Evolutionary conservation across 106 monocot genomes (phyloP).

Genomic region (Agapanthus africanus): DNA sequence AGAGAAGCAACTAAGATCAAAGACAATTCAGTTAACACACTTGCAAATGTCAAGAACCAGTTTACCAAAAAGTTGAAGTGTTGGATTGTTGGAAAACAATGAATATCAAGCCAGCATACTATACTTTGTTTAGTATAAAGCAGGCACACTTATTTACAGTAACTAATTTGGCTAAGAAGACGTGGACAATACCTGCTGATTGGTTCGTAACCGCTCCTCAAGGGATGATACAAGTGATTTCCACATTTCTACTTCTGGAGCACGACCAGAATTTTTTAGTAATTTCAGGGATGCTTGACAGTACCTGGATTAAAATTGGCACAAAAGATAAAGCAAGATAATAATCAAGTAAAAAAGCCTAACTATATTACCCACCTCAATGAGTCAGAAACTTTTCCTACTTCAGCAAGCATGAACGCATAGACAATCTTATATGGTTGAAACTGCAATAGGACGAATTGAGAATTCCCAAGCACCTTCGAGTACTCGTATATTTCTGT

Average conservation of each 20-base stretch:
- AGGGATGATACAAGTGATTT: conserved; percentile 63
- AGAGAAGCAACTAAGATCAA: neutral
- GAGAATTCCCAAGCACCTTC: conserved; percentile 90
- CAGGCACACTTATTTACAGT: too few relatives aligned
- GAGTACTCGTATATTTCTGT: conserved; percentile 92
- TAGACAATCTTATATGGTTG: conserved; percentile 93
- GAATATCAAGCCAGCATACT: too few relatives aligned
- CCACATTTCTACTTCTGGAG: conserved; percentile 80
- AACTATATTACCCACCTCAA: conserved; percentile 41
- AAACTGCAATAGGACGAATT: conserved; percentile 65
- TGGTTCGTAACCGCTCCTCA: conserved; percentile 73
- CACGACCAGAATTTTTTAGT: conserved; percentile 58
- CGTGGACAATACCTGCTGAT: conserved; percentile 81
- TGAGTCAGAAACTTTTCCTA: conserved; percentile 83
- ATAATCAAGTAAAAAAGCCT: conserved; percentile 11
- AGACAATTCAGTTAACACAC: neutral
- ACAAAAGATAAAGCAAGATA: conserved; percentile 1
- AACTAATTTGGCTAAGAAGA: too few relatives aligned
- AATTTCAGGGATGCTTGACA: conserved; percentile 78
- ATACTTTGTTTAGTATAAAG: too few relatives aligned
- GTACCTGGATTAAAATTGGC: conserved; percentile 36
- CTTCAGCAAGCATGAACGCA: conserved; percentile 89
- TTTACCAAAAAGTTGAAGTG: too few relatives aligned
- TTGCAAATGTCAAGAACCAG: neutral
- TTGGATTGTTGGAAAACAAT: too few relatives aligned